Evolutionary conservation across 1,284 basidiomycete species (phyloP), one percentile per base, ranked within the genome.

Genomic region (Apiotrichum siamense): DNA sequence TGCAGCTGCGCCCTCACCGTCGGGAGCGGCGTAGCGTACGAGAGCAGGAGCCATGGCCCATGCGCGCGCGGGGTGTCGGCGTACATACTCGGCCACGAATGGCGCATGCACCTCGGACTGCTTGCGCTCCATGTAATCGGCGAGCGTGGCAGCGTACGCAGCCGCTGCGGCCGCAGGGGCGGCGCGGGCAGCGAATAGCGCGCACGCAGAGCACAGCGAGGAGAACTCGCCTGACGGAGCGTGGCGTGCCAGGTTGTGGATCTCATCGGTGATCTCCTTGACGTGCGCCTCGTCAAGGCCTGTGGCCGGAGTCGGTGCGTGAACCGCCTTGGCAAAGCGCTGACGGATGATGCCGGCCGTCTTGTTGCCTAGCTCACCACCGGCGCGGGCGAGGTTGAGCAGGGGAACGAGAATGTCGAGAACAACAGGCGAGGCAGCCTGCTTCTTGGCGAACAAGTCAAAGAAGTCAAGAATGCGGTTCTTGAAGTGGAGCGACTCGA

Each of bases 381-480:
- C 49, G 44, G 78, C 77, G 39, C 82, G 77, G 38, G 84, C 79
- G 31, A 96, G 79, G 38, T 86, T 84, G 49, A 91, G 77, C 13
- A 97, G 78, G 3, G 92, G 88, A 3, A 83, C 59, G 56, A 96
- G 78, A 40, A 90, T 76, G 31, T 81, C 81, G 38, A 90, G 64
- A 46, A 84, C 75, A 33, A 86, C 77, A 1, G 83, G 77, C 66
- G 78, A 89, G 21, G 81, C 76, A 1, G 85, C 78, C 64, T 92
- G 86, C 61, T 83, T 85, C 65, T 82, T 85, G 54, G 87, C 76
- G 73, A 84, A 93, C 21, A 81, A 82, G 55, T 96, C 92, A 47
- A 96, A 80, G 15, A 97, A 81, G 72, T 97, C 93, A 12, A 97
- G 83, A 25, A 96, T 85, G 27, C 92, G 85, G 72, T 88, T 92